Evolutionary conservation across 2,329 filamentous ascomycete species (phyloP).

Genomic region (Dactylellina cionopaga): DNA sequence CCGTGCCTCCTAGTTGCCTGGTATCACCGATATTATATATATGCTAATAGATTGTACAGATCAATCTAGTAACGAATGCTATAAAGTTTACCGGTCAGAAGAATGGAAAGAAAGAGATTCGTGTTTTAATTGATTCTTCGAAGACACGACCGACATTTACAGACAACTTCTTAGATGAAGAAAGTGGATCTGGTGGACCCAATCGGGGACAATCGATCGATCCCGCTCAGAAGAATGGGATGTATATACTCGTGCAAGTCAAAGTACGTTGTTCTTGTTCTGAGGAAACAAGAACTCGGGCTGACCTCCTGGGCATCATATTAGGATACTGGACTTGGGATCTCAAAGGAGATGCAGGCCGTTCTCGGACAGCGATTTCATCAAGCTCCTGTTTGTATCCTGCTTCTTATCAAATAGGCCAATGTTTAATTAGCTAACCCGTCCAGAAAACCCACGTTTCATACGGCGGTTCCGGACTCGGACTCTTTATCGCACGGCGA

Average conservation of each 20-base stretch:
- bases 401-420: background rate
- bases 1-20: background rate
- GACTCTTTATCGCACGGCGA: conserved; percentile 79
- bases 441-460: conserved; percentile 70
- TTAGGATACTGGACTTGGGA: conserved; percentile 56
- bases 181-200: background rate
- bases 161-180: conserved; percentile 42
- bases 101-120: conserved; percentile 51
- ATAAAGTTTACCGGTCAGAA: conserved; percentile 66
- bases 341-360: conserved; percentile 54
- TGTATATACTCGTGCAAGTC: conserved; percentile 46
- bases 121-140: conserved; percentile 53
- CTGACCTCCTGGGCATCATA: background rate
- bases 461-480: conserved; percentile 76
- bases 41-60: conserved; percentile 58
- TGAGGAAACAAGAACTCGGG: background rate
- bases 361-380: conserved; percentile 55
- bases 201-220: background rate
- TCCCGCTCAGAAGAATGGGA: conserved; percentile 12
- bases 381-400: conserved; percentile 53
- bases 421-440: background rate
- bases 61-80: conserved; percentile 74
- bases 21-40: background rate
- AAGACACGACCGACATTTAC: conserved; percentile 29
- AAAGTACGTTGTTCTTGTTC: conserved; percentile 8